Evolutionary conservation across 495 filamentous ascomycete genomes (phyloP), one percentile per base, ranked within the genome.

Genomic region (Aspergillus panamensis): DNA sequence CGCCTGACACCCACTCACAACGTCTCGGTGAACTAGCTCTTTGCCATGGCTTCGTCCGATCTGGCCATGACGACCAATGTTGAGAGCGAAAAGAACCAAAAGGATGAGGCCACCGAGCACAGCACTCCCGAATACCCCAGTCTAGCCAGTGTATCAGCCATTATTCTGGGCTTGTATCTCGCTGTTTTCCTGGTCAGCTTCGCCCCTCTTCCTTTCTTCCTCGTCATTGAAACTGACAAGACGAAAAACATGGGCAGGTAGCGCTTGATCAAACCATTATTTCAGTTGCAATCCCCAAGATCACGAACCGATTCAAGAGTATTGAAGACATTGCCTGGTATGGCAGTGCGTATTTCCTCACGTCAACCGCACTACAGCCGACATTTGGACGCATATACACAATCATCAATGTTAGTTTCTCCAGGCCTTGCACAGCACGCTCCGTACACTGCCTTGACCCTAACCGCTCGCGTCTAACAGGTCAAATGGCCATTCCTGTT

Each of bases 261-360:
- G 70, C 76, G 0, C 60, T 82, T n/a, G 81, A 83, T 45, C 77
- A 79, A 66, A 77, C 76, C 6, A 78, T 78, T 47, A 78, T 79
- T 8, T 65, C 62, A 3, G 67, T 67, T 0, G 76, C 76, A 0
- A 78, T 77, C 29, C 76, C 77, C 19, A 69, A 69, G 12, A 79
- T 78, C 49, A 55, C 58, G 2, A 47, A 55, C 37, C n/a, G 55
- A 29, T 80, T 80, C 63, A 64, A 77, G 30, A 69, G 67, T 48
- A 64, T 78, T 14, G 51, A 66, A 1, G 72, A 77, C 62, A 74
- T 80, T 31, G 76, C 69, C 19, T 79, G 77, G 76, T 79, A 77
- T 61, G 73, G 74, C 13, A 71, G 69, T 51, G 69, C 72, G 0
- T 76, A 74, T 40, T 72, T 73, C 21, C 53, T 76, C 6, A 70